A percentile compares a stretch with the other conserved stretches of the same genome.
Evolutionary conservation across 2,329 filamentous ascomycete species (phyloP).

Genomic region (Aspergillus sp.): DNA sequence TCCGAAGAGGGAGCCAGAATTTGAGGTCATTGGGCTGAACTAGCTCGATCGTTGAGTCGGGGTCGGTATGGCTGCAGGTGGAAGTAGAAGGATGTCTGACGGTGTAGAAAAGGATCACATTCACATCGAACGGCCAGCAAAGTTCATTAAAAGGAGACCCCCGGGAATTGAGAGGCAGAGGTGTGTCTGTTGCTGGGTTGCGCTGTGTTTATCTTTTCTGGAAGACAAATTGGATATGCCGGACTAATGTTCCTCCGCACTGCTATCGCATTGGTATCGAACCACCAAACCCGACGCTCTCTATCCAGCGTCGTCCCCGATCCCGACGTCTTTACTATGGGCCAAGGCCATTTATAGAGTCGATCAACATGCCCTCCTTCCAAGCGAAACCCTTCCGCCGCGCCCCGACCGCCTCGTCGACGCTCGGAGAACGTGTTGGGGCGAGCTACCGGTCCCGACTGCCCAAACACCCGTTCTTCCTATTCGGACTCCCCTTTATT

Average conservation of each 20-base stretch:
- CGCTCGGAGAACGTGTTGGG: slow-evolving; percentile 60
- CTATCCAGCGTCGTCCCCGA: no score
- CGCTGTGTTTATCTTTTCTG: no score
- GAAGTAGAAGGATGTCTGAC: background rate
- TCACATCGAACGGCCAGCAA: no score
- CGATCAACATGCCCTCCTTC: slow-evolving; percentile 52
- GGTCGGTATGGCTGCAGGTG: no score
- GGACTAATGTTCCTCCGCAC: no score
- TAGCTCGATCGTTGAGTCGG: no score
- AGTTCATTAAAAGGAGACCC: background rate
- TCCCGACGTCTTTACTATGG: no score
- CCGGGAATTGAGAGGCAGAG: background rate
- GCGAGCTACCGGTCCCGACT: slow-evolving; percentile 68
- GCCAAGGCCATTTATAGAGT: no score
- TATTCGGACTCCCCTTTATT: slow-evolving; percentile 92
- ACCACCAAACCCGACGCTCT: no score
- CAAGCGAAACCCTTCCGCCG: slow-evolving; percentile 62
- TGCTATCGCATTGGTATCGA: no score
- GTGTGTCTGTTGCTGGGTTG: no score
- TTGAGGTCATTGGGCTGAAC: slow-evolving; percentile 10
- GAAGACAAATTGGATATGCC: no score
- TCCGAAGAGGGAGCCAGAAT: slow-evolving; percentile 21
- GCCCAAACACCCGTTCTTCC: slow-evolving; percentile 70
- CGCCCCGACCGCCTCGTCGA: slow-evolving; percentile 36
- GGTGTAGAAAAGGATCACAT: background rate